Evolutionary conservation across 441 rosid genomes (phyloP).

Genomic region (Adansonia gregorii): DNA sequence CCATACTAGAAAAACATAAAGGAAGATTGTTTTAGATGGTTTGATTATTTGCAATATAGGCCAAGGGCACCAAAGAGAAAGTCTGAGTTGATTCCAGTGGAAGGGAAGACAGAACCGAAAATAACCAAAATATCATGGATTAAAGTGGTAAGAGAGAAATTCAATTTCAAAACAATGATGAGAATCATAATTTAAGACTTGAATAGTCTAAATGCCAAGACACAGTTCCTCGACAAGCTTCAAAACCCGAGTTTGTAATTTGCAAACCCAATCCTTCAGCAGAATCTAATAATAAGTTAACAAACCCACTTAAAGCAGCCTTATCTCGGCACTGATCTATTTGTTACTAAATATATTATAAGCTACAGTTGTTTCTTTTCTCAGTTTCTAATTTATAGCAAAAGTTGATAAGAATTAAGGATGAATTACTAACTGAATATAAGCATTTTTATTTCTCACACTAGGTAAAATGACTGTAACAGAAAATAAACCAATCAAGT

Average conservation of each 20-base stretch:
- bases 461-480: conserved; percentile 5
- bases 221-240: conserved; percentile 3
- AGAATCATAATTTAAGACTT: conserved; percentile 2
- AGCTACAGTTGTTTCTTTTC: neutral
- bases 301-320: conserved; percentile 12
- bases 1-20: neutral
- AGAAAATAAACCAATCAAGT: conserved; percentile 2
- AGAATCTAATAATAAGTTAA: neutral
- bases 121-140: conserved; percentile 9
- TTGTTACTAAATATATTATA: neutral
- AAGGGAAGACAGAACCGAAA: neutral
- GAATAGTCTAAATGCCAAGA: neutral
- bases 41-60: neutral
- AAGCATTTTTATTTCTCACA: neutral
- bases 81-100: neutral
- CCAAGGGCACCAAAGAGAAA: neutral
- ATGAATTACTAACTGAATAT: conserved; percentile 1
- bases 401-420: neutral
- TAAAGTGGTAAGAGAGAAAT: neutral
- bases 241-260: conserved; percentile 5
- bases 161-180: neutral
- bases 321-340: neutral
- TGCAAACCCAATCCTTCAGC: neutral
- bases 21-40: neutral
- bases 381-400: neutral